These are phyloP conservation scores for Epipyxis sp. DNA, from an alignment of 108 stramenopile genomes.

Conservation along the genomic window DNA sequence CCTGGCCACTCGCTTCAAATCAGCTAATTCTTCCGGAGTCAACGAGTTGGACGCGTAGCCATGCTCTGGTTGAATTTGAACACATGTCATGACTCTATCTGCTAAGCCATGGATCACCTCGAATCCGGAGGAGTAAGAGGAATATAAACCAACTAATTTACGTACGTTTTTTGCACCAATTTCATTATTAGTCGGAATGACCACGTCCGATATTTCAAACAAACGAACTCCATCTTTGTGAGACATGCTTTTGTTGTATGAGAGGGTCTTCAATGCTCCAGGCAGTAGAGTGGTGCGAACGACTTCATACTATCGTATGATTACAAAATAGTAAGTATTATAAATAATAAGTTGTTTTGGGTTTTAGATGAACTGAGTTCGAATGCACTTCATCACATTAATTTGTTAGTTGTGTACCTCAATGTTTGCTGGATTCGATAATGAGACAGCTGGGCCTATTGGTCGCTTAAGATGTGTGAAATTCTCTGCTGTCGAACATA, in stretches of 20 bases:
- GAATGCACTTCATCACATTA: too few species aligned
- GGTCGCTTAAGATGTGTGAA: slow-evolving; percentile 68
- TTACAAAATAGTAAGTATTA: too few species aligned
- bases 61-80: slow-evolving; percentile 77
- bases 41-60: slow-evolving; percentile 52
- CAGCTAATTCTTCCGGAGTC: background rate
- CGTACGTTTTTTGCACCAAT: slow-evolving; percentile 87
- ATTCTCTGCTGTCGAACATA: slow-evolving; percentile 84
- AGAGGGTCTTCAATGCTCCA: slow-evolving; percentile 87
- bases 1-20: background rate
- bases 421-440: slow-evolving; percentile 87
- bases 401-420: too few species aligned
- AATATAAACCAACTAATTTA: slow-evolving; percentile 78
- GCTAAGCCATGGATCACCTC: slow-evolving; percentile 96
- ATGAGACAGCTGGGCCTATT: slow-evolving; percentile 61
- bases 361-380: too few species aligned
- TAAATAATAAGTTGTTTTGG: too few species aligned
- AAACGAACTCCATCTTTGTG: slow-evolving; percentile 50
- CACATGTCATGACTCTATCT: slow-evolving; percentile 87
- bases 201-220: slow-evolving; percentile 89
- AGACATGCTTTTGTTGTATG: slow-evolving; percentile 66
- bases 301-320: slow-evolving; percentile 94
- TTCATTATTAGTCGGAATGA: slow-evolving; percentile 76
- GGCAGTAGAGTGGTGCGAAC: slow-evolving; percentile 92
- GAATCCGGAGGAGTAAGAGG: slow-evolving; percentile 91